Conservation (phyloP, 306 rosid species). For the Crotalaria pallida region DNA sequence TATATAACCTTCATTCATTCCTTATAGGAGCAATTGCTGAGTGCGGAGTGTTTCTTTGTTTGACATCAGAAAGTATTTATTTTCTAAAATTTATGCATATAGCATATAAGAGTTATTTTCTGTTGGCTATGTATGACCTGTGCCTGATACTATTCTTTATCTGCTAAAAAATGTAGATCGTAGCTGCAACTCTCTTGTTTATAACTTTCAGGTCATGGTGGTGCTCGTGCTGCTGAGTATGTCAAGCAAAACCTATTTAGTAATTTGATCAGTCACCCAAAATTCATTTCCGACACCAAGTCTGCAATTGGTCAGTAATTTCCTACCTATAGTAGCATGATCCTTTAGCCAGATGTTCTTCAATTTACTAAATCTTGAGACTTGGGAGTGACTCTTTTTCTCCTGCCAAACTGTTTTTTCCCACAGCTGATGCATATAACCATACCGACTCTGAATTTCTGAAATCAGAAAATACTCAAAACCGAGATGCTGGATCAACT, state of each 20-base stretch:
- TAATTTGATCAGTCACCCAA: slow-evolving; percentile 88
- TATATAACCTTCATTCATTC: slow-evolving; percentile 5
- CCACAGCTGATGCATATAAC: slow-evolving; percentile 90
- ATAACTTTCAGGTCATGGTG: slow-evolving; percentile 83
- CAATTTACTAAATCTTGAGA: slow-evolving; percentile 9
- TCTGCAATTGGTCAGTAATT: slow-evolving; percentile 69
- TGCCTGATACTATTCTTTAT: background rate
- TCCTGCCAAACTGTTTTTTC: background rate
- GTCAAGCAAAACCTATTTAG: slow-evolving; percentile 95
- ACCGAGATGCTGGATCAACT: slow-evolving; percentile 97
- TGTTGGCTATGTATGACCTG: background rate
- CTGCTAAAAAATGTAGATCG: background rate
- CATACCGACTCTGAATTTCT: slow-evolving; percentile 91
- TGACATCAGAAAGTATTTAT: background rate
- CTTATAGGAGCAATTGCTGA: background rate
- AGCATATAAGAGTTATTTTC: background rate
- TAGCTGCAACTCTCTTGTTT: slow-evolving; percentile 15
- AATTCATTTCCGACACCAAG: slow-evolving; percentile 91
- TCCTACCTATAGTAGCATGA: background rate
- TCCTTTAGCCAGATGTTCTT: background rate
- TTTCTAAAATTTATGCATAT: background rate
- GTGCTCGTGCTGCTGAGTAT: slow-evolving; percentile 97
- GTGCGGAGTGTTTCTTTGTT: background rate
- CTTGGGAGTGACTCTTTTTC: background rate
- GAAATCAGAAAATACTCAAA: slow-evolving; percentile 88